These are phyloP conservation scores for Amorphotheca resinae DNA, from an alignment of 495 filamentous ascomycete species.

Conservation along the genomic window DNA sequence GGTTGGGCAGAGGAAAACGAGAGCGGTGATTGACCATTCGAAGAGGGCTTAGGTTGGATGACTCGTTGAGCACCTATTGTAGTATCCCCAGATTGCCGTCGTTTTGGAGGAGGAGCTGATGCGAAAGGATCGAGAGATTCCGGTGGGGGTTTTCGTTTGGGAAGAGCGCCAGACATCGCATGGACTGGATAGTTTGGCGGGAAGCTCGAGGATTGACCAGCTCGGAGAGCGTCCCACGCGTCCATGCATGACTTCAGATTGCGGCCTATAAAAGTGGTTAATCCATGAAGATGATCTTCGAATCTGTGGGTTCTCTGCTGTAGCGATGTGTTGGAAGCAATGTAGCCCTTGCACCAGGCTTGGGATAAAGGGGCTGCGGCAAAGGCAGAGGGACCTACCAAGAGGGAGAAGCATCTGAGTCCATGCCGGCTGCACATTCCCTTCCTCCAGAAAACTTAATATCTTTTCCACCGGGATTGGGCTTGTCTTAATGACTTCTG, in stretches of 20 bases:
- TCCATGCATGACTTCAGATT: constrained; percentile 15
- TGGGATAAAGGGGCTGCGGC: too few relatives aligned
- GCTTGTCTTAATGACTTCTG: constrained; percentile 42
- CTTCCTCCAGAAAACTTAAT: constrained; percentile 11
- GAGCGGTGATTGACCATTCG: constrained; percentile 12
- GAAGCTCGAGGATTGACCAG: constrained; percentile 1
- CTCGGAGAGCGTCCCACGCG: constrained; percentile 12
- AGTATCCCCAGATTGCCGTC: constrained; percentile 14
- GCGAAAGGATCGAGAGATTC: constrained; percentile 4
- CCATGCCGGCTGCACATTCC: constrained; percentile 13
- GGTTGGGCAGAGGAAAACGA: constrained; percentile 4
- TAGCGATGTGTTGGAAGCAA: too few relatives aligned
- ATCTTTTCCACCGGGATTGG: constrained; percentile 29
- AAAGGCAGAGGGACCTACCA: constrained; percentile 20
- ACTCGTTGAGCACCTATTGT: constrained; percentile 1
- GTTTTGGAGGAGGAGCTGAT: constrained; percentile 8
- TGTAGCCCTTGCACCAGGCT: too few relatives aligned
- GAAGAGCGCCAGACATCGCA: not conserved
- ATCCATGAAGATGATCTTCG: not conserved
- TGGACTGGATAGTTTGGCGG: not conserved
- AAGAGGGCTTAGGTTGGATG: constrained; percentile 15
- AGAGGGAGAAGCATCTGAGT: constrained; percentile 15
- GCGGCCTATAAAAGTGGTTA: constrained; percentile 8
- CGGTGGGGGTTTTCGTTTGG: constrained; percentile 14
- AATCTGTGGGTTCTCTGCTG: not conserved